Conservation (phyloP, 257 asterid species). For the Nicotiana knightiana region DNA sequence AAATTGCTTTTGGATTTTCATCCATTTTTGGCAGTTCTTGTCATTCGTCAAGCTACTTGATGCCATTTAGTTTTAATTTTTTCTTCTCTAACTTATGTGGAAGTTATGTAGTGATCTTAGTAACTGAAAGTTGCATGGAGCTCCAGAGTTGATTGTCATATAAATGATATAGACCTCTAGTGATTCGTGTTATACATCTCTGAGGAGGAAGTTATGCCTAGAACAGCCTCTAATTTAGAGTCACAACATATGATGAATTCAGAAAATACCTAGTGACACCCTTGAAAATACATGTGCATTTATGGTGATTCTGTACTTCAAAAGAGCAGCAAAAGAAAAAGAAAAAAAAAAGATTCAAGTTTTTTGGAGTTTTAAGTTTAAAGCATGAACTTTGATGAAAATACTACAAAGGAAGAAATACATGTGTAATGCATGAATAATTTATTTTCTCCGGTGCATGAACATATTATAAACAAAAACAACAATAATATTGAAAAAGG, state of each 20-base stretch:
- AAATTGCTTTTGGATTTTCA: not conserved
- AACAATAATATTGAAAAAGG: too few relatives aligned
- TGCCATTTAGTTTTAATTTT: not conserved
- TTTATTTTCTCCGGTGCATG: too few relatives aligned
- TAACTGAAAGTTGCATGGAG: not conserved
- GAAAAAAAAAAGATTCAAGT: too few relatives aligned
- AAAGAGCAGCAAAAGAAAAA: too few relatives aligned
- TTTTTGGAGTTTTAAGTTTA: too few relatives aligned
- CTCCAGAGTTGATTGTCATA: slow-evolving; percentile 2
- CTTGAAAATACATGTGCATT: too few relatives aligned
- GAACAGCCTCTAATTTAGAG: not conserved
- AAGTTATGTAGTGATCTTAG: not conserved
- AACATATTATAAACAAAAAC: too few relatives aligned
- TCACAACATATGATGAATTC: too few relatives aligned
- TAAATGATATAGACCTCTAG: not conserved
- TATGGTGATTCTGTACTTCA: too few relatives aligned
- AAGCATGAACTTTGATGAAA: too few relatives aligned
- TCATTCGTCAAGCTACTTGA: not conserved
- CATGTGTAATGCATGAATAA: not conserved
- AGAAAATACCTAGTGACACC: too few relatives aligned
- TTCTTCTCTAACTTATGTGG: not conserved
- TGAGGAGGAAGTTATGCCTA: not conserved
- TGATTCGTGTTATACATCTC: not conserved
- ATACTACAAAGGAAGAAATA: not conserved
- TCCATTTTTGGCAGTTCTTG: not conserved